Conservation (phyloP, 805 yeast genomes). For the Kazachstania martiniae region DNA sequence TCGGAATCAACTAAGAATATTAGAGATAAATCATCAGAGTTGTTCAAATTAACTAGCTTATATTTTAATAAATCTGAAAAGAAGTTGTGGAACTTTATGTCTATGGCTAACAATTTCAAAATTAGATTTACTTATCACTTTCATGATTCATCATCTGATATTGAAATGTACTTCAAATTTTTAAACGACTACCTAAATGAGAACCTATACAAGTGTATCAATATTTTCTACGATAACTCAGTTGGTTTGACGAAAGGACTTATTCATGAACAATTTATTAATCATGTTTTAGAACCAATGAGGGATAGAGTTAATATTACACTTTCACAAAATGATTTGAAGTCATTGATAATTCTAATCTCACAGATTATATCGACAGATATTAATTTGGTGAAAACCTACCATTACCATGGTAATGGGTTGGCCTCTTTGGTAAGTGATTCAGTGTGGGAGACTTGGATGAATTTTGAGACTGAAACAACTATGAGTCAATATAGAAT, state of each 20-base stretch:
- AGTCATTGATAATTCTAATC: conserved; percentile 27
- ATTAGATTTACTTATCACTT: conserved; percentile 47
- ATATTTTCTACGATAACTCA: conserved; percentile 29
- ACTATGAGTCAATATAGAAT: conserved; percentile 36
- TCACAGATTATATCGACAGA: conserved; percentile 33
- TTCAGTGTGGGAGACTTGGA: conserved; percentile 35
- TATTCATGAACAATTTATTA: conserved; percentile 32
- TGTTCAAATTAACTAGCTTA: conserved; percentile 14
- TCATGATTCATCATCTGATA: conserved; percentile 33
- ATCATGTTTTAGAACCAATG: conserved; percentile 32
- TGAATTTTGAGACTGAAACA: conserved; percentile 36
- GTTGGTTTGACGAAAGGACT: conserved; percentile 19
- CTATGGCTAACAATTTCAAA: conserved; percentile 35
- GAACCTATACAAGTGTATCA: conserved; percentile 32
- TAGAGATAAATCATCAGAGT: conserved; percentile 10
- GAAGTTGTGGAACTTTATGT: conserved; percentile 36
- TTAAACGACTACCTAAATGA: conserved; percentile 35
- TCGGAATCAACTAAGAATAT: conserved; percentile 8
- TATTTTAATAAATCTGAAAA: conserved; percentile 3
- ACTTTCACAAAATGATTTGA: conserved; percentile 31
- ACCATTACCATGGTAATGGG: conserved; percentile 34
- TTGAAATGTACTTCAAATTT: conserved; percentile 43
- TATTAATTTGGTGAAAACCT: conserved; percentile 27
- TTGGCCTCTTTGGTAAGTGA: conserved; percentile 20
- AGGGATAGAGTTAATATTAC: conserved; percentile 31